Evolutionary conservation across 257 asterid genomes (phyloP).

Genomic region (Paraleonurus japonicus): DNA sequence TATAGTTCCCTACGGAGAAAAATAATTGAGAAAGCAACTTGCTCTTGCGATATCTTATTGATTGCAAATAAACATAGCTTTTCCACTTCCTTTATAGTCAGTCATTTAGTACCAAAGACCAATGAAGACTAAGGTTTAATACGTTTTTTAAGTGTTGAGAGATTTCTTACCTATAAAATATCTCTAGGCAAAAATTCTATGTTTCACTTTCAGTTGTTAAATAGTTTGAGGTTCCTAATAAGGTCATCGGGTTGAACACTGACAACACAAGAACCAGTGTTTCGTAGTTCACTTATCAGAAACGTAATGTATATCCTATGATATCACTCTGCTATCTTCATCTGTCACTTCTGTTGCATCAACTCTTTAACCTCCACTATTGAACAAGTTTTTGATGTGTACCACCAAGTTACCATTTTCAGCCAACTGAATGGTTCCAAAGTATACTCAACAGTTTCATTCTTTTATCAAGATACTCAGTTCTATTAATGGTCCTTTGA

Average conservation of each 20-base stretch:
- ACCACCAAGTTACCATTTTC: neutral
- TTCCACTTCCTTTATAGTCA: neutral
- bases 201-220: neutral
- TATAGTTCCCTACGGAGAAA: neutral
- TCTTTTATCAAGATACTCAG: constrained; percentile 6
- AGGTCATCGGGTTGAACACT: neutral
- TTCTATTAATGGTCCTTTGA: neutral
- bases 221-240: neutral
- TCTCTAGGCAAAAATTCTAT: neutral
- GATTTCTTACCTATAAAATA: neutral
- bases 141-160: neutral
- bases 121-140: neutral
- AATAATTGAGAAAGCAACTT: neutral
- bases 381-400: neutral
- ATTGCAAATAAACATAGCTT: neutral
- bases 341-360: constrained; percentile 1
- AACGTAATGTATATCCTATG: neutral
- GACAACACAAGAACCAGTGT: neutral
- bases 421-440: neutral
- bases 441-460: neutral
- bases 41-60: neutral
- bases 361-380: neutral
- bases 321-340: neutral
- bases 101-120: neutral
- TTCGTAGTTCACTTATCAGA: neutral